phyloP scores from a whole-genome alignment of 306 rosid species.

The Prunus padus region DNA sequence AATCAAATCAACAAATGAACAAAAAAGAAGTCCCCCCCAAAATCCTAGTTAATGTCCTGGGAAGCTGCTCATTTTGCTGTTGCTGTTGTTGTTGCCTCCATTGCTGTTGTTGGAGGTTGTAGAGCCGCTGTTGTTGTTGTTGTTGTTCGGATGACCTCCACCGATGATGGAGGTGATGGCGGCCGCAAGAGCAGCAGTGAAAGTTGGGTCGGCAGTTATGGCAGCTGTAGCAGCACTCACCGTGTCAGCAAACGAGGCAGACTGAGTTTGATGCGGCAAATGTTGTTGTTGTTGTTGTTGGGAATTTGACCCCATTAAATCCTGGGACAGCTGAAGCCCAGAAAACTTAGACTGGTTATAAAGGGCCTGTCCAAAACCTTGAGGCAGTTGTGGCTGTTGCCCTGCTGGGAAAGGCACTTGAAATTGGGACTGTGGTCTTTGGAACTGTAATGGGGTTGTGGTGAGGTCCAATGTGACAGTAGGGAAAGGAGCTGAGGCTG shows the following conservation, averaged over 20 bases:
- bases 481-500: constrained; percentile 94
- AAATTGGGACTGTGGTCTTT: constrained; percentile 48
- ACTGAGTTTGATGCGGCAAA: constrained; percentile 28
- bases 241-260: constrained; percentile 52
- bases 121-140: constrained; percentile 14
- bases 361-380: constrained; percentile 53
- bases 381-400: constrained; percentile 36
- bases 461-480: constrained; percentile 87
- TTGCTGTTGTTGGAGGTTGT: constrained; percentile 23
- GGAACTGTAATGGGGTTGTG: constrained; percentile 58
- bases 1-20: background rate
- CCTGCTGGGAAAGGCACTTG: constrained; percentile 58
- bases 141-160: constrained; percentile 37
- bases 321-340: constrained; percentile 84
- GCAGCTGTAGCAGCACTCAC: constrained; percentile 90
- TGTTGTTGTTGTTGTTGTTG: constrained; percentile 25
- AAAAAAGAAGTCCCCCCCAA: background rate
- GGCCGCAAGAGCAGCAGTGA: constrained; percentile 89
- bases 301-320: constrained; percentile 39
- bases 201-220: constrained; percentile 80
- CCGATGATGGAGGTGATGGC: constrained; percentile 93
- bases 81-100: constrained; percentile 20
- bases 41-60: constrained; percentile 52
- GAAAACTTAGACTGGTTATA: constrained; percentile 87
- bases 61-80: constrained; percentile 44